phyloP scores from a whole-genome alignment of 371 early-diverging fungal species.

The Rhizomucor miehei region DNA sequence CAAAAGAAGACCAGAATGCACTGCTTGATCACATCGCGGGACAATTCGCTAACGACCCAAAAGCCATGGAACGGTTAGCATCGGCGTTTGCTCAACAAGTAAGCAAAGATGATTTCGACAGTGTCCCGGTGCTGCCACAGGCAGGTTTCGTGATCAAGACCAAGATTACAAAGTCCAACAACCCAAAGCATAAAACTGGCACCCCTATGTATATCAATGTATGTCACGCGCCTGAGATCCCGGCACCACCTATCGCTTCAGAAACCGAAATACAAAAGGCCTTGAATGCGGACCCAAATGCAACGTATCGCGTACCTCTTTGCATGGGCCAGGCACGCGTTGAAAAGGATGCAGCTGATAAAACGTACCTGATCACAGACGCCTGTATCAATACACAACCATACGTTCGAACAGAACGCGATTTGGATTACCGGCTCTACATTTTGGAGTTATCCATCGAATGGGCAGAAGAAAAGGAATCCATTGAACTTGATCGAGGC shows the following conservation, averaged over 20 bases:
- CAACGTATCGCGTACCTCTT: slow-evolving; percentile 66
- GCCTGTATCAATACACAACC: slow-evolving; percentile 69
- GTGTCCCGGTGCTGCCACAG: slow-evolving; percentile 39
- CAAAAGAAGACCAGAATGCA: slow-evolving; percentile 27
- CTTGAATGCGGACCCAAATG: slow-evolving; percentile 55
- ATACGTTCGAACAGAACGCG: slow-evolving; percentile 46
- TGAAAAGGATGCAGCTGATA: slow-evolving; percentile 33
- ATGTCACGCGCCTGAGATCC: slow-evolving; percentile 59
- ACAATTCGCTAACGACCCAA: slow-evolving; percentile 30
- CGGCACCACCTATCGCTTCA: slow-evolving; percentile 50
- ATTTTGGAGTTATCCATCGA: slow-evolving; percentile 66
- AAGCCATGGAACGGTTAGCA: slow-evolving; percentile 22
- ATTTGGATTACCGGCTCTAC: slow-evolving; percentile 62
- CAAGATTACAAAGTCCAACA: slow-evolving; percentile 20
- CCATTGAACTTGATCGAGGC: slow-evolving; percentile 51
- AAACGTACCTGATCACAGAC: slow-evolving; percentile 58
- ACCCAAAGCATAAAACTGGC: slow-evolving; percentile 12
- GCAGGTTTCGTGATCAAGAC: slow-evolving; percentile 68
- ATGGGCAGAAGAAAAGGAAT: slow-evolving; percentile 60
- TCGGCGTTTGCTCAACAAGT: slow-evolving; percentile 11
- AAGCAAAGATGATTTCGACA: slow-evolving; percentile 19
- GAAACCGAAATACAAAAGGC: slow-evolving; percentile 68
- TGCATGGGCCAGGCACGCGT: slow-evolving; percentile 46
- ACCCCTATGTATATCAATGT: slow-evolving; percentile 68
- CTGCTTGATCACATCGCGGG: slow-evolving; percentile 28